Evolutionary conservation across 139 green algal genomes (phyloP).

Genomic region (Coelastrella sp.): DNA sequence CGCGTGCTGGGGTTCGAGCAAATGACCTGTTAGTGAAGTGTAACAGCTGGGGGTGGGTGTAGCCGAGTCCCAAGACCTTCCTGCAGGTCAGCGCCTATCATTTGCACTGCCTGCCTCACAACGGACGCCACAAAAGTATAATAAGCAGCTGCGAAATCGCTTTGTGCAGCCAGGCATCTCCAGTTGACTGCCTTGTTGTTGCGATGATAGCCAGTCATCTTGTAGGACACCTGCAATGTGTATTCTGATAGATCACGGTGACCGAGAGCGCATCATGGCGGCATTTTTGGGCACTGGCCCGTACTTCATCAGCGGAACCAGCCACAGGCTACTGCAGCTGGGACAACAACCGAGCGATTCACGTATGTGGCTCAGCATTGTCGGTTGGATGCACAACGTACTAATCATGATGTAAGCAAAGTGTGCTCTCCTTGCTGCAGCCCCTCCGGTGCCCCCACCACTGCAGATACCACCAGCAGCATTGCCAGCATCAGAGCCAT

Average conservation of each 20-base stretch:
- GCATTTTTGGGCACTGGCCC: background rate
- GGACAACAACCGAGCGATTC: conserved; percentile 10
- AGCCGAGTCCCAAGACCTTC: too few relatives aligned
- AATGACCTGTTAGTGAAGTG: too few relatives aligned
- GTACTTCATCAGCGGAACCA: conserved; percentile 8
- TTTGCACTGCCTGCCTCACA: too few relatives aligned
- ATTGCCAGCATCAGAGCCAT: conserved; percentile 1
- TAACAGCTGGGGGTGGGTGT: too few relatives aligned
- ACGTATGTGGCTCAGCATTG: background rate
- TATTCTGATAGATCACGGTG: background rate
- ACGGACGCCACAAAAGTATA: background rate
- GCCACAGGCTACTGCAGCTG: conserved; percentile 7
- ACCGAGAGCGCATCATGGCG: background rate
- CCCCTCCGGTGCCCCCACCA: background rate
- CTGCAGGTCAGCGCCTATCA: too few relatives aligned
- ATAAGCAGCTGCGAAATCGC: background rate
- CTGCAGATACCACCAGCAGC: background rate
- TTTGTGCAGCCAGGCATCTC: background rate
- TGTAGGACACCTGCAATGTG: background rate
- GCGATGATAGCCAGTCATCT: background rate
- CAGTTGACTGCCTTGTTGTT: background rate
- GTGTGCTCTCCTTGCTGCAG: background rate
- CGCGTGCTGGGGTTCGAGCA: too few relatives aligned
- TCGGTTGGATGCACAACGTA: background rate
- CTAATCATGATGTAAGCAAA: background rate